Evolutionary conservation across 192 early-diverging fungal species (phyloP).

Genomic region (Linnemannia hyalina): DNA sequence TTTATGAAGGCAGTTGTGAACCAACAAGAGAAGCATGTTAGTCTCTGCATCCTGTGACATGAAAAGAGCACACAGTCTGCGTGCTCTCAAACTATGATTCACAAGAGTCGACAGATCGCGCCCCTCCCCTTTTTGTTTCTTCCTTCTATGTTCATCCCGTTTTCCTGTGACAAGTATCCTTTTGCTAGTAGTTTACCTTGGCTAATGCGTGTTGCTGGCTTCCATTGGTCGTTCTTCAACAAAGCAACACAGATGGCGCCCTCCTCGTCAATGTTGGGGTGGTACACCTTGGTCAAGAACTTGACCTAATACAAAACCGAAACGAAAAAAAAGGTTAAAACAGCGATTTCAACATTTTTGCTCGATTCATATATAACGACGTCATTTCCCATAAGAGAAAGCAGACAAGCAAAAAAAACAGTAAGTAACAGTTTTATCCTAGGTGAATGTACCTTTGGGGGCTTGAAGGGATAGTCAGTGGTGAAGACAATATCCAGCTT

Average conservation of each 20-base stretch:
- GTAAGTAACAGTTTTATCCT: neutral
- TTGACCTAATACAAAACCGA: conserved; percentile 64
- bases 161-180: neutral
- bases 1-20: neutral
- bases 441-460: conserved; percentile 69
- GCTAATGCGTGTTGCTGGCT: conserved; percentile 79
- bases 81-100: conserved; percentile 2
- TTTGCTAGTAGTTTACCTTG: conserved; percentile 60
- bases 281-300: conserved; percentile 85
- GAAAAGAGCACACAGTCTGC: neutral
- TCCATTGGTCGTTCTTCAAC: conserved; percentile 88
- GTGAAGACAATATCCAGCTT: conserved; percentile 77
- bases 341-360: too few relatives aligned
- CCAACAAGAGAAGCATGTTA: neutral
- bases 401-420: neutral
- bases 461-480: conserved; percentile 86
- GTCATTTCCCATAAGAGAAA: neutral
- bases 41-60: neutral
- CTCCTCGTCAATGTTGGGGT: conserved; percentile 86
- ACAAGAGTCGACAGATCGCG: neutral
- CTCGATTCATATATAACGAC: neutral
- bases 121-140: neutral
- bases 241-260: conserved; percentile 83
- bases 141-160: neutral
- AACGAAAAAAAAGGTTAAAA: neutral